Conservation (phyloP, 2,329 filamentous ascomycete genomes). For the Tolypocladium ovalisporum region DNA sequence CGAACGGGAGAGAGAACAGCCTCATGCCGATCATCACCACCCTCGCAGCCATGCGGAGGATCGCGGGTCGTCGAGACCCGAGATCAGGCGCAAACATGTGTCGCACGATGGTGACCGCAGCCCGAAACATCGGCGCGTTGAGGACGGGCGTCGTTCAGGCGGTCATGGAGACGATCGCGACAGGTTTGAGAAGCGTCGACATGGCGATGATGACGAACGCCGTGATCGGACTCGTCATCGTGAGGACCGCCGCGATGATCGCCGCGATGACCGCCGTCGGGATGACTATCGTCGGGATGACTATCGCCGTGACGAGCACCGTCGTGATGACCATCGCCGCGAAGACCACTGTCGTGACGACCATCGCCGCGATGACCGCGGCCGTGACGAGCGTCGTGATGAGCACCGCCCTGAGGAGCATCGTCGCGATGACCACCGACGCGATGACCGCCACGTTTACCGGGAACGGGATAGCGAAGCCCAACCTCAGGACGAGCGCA, state of each 20-base stretch:
- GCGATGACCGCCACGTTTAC: constrained; percentile 10
- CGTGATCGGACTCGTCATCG: constrained; percentile 24
- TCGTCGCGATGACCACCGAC: constrained; percentile 12
- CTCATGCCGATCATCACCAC: constrained; percentile 36
- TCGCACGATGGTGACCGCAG: constrained; percentile 31
- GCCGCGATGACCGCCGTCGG: constrained; percentile 10
- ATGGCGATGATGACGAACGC: constrained; percentile 13
- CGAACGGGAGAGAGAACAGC: constrained; percentile 35
- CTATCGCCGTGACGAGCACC: constrained; percentile 4
- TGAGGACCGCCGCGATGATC: constrained; percentile 13
- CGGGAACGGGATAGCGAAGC: constrained; percentile 13
- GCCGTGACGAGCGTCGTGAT: constrained; percentile 8
- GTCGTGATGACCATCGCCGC: constrained; percentile 11
- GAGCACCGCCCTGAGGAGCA: constrained; percentile 10
- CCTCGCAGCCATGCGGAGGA: constrained; percentile 41
- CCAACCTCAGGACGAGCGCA: constrained; percentile 27
- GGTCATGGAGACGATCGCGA: constrained; percentile 26
- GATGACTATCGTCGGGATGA: constrained; percentile 10
- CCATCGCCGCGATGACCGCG: constrained; percentile 6
- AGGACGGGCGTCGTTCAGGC: constrained; percentile 27
- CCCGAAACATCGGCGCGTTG: constrained; percentile 30
- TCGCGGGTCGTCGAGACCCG: constrained; percentile 37
- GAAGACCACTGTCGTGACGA: constrained; percentile 16
- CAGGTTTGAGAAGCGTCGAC: constrained; percentile 16
- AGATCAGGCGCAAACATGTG: constrained; percentile 51